phyloP scores from a whole-genome alignment of 352 stramenopile genomes.

The Lagenidium sp. region DNA sequence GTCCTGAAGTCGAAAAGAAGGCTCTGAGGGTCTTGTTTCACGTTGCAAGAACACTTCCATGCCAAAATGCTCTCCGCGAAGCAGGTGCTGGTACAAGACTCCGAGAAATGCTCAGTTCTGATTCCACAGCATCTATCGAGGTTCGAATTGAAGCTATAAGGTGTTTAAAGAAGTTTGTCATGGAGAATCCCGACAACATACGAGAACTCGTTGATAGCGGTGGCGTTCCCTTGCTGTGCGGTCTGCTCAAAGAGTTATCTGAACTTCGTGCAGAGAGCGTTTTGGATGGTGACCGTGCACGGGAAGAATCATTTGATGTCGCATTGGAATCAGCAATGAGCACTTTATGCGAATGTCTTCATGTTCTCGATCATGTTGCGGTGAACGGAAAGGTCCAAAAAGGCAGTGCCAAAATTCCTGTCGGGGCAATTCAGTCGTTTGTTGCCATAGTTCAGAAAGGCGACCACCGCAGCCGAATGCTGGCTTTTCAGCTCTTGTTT shows the following conservation, averaged over 20 bases:
- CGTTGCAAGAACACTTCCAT: constrained; percentile 48
- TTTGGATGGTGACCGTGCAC: no score
- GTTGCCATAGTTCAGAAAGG: constrained; percentile 50
- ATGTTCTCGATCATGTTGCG: constrained; percentile 48
- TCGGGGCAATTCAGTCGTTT: constrained; percentile 45
- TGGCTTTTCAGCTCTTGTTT: constrained; percentile 64
- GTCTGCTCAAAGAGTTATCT: constrained; percentile 13
- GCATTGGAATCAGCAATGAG: constrained; percentile 66
- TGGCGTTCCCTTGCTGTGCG: constrained; percentile 41
- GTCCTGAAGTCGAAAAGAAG: constrained; percentile 58
- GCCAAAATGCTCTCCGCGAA: constrained; percentile 58
- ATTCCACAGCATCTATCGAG: constrained; percentile 39
- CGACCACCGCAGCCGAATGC: constrained; percentile 53
- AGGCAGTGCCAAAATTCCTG: constrained; percentile 29
- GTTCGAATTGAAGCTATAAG: constrained; percentile 57
- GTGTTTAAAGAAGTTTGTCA: constrained; percentile 64
- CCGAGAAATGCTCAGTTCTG: constrained; percentile 40
- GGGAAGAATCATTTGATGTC: constrained; percentile 56
- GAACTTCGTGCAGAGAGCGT: neutral
- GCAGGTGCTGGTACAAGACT: constrained; percentile 40
- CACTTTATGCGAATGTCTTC: constrained; percentile 68
- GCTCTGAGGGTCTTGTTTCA: constrained; percentile 68
- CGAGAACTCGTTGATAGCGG: constrained; percentile 44
- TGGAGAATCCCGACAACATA: constrained; percentile 70
- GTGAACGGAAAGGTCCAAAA: no score